phyloP scores from a whole-genome alignment of 164 flowering plant genomes.

The Berberis thunbergii region DNA sequence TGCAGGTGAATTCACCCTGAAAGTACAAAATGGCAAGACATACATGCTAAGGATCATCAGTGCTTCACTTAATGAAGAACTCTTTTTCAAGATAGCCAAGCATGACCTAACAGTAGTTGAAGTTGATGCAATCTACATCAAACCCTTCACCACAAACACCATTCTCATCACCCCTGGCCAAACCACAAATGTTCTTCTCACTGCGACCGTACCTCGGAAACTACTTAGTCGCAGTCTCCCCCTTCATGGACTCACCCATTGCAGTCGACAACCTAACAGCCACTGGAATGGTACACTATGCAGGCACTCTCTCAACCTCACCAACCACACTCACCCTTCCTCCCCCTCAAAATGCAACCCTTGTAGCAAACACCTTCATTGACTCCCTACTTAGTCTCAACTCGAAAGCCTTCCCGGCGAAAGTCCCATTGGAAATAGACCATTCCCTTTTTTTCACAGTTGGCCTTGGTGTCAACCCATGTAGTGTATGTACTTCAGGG shows the following conservation, averaged over 20 bases:
- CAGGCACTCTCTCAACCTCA: constrained; percentile 36
- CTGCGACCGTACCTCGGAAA: constrained; percentile 34
- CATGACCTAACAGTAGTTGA: constrained; percentile 62
- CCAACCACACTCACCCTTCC: constrained; percentile 32
- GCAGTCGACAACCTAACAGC: constrained; percentile 67
- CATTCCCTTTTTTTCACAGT: constrained; percentile 50
- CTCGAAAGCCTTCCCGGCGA: constrained; percentile 49
- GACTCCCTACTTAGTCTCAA: constrained; percentile 50
- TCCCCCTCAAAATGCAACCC: constrained; percentile 55
- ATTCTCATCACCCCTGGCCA: constrained; percentile 70
- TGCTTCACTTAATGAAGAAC: constrained; percentile 74
- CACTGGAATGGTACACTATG: constrained; percentile 57
- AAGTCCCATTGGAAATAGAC: constrained; percentile 42
- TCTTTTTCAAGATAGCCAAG: constrained; percentile 58
- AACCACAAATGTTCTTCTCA: constrained; percentile 62
- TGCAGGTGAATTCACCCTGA: constrained; percentile 29
- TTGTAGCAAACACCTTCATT: constrained; percentile 44
- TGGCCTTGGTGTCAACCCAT: constrained; percentile 43
- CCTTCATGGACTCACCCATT: constrained; percentile 70
- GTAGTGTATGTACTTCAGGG: constrained; percentile 34
- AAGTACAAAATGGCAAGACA: constrained; percentile 39
- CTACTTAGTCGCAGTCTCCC: constrained; percentile 50
- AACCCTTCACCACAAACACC: constrained; percentile 59
- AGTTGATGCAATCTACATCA: constrained; percentile 59
- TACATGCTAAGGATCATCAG: constrained; percentile 66